Percentiles rank a stretch among this genome's conserved stretches.
Evolutionary conservation across 2,329 filamentous ascomycete species (phyloP).

Genomic region (Aspergillus versicolor): DNA sequence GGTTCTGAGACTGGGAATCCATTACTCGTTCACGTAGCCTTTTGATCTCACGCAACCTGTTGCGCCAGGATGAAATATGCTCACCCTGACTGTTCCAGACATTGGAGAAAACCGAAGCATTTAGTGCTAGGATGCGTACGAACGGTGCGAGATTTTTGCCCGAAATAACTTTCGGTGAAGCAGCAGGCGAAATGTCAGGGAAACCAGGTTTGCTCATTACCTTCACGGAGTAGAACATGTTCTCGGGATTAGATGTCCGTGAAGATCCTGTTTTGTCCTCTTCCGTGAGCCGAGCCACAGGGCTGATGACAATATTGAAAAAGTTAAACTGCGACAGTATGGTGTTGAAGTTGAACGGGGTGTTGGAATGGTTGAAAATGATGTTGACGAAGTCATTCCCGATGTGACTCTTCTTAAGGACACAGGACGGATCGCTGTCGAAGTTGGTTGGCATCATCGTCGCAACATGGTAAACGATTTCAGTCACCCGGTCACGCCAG

Average conservation of each 20-base stretch:
- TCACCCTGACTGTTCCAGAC: slow-evolving; percentile 80
- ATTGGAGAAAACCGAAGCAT: slow-evolving; percentile 86
- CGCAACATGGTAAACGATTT: slow-evolving; percentile 92
- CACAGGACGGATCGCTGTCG: slow-evolving; percentile 71
- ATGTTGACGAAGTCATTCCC: slow-evolving; percentile 99
- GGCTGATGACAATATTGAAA: slow-evolving; percentile 93
- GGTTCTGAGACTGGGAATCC: slow-evolving; percentile 26
- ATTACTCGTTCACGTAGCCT: slow-evolving; percentile 65
- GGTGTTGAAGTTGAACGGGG: slow-evolving; percentile 83
- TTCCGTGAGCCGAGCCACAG: slow-evolving; percentile 54
- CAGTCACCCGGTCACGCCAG: slow-evolving; percentile 92
- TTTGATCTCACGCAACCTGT: slow-evolving; percentile 80
- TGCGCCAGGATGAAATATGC: slow-evolving; percentile 85
- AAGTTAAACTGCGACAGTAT: slow-evolving; percentile 96
- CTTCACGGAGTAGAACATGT: slow-evolving; percentile 79
- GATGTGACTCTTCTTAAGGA: slow-evolving; percentile 89
- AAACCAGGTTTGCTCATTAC: slow-evolving; percentile 86
- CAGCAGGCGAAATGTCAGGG: slow-evolving; percentile 85
- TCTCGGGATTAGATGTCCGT: slow-evolving; percentile 30
- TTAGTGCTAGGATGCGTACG: slow-evolving; percentile 83
- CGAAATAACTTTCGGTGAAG: slow-evolving; percentile 84
- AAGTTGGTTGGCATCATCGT: slow-evolving; percentile 95
- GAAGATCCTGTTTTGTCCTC: slow-evolving; percentile 39
- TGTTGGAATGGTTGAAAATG: slow-evolving; percentile 94
- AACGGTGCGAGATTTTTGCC: slow-evolving; percentile 79